Evolutionary conservation across 2,329 filamentous ascomycete genomes (phyloP).

Genomic region (Venturia aucupariae): DNA sequence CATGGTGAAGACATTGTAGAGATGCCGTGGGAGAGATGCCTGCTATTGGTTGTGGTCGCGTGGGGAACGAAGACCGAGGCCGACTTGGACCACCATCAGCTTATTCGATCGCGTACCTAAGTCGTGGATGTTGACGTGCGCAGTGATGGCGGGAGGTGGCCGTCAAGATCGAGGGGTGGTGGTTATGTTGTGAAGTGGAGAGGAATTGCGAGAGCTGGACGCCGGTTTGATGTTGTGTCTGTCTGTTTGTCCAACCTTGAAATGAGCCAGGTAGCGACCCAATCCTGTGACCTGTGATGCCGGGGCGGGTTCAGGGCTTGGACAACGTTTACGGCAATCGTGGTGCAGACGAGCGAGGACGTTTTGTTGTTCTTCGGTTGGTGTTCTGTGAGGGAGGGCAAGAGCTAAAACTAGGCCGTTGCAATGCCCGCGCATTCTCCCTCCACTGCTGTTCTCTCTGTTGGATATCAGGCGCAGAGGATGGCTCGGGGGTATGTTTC

Average conservation of each 20-base stretch:
- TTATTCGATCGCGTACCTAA: neutral
- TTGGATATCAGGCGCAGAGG: neutral
- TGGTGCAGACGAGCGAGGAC: neutral
- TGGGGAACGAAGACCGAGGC: slow-evolving; percentile 1
- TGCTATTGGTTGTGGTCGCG: neutral
- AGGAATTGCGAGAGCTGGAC: neutral
- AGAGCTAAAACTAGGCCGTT: neutral
- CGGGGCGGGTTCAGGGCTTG: neutral
- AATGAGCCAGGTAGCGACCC: neutral
- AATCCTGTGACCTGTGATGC: neutral
- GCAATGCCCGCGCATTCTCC: neutral
- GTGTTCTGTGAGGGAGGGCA: no score
- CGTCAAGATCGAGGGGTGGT: neutral
- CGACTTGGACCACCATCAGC: neutral
- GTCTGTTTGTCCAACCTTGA: neutral
- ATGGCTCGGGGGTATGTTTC: neutral
- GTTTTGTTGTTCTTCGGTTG: neutral
- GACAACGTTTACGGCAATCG: neutral
- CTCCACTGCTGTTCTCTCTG: neutral
- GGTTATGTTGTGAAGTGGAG: neutral
- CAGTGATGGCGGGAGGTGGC: neutral
- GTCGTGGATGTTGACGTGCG: neutral
- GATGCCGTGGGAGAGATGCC: neutral
- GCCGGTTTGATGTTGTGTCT: neutral
- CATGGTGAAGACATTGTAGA: neutral